Evolutionary conservation across 2,329 filamentous ascomycete genomes (phyloP), one percentile per base, ranked within the genome.

Genomic region (Ramichloridium luteum): DNA sequence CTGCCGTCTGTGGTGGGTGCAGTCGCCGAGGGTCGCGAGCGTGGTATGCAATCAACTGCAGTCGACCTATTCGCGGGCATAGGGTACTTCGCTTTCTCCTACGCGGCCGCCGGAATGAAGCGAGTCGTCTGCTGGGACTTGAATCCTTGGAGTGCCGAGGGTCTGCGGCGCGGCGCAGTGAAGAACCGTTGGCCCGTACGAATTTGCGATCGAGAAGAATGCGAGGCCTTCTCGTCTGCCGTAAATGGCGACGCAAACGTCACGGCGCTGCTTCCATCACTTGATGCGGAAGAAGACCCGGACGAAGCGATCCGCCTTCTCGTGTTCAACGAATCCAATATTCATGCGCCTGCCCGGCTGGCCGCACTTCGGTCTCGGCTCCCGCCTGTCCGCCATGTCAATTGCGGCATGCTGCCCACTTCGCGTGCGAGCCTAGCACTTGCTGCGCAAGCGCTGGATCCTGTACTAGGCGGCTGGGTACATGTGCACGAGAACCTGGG

Each of bases 51-150:
- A 8, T 8, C 8, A 23, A 23, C 8, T n/a, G 61, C 57, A 2
- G 70, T 92, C 1, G 88, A 96, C 55, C 61, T 96, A 37, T 94
- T 93, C 59, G 83, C 81, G 1, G 88, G 88, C 0, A 93, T 94
- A 42, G 88, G 88, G 4, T 94, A 94, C 58, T 94, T 96, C 57
- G 73, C 80, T 3, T 93, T 94, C 50, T 80, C 74, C 17, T 94
- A 93, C 57, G 69, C 77, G 5, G 67, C 63, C 37, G 70, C 78
- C 12, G 84, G 83, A 0, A 61, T 86, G 47, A 61, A 47, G 6
- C 61, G 70, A 29, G 78, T 94, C 1, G 62, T 90, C 25, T 82
- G 84, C 45, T 96, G 83, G 80, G 88, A 96, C 57, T 62, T 94
- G 27, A 94, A 93, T 49, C 47, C 55, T 1, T 67, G 64, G 64